These are phyloP conservation scores for Ustilago nuda DNA, from an alignment of 1,284 basidiomycete genomes.

Conservation along the genomic window DNA sequence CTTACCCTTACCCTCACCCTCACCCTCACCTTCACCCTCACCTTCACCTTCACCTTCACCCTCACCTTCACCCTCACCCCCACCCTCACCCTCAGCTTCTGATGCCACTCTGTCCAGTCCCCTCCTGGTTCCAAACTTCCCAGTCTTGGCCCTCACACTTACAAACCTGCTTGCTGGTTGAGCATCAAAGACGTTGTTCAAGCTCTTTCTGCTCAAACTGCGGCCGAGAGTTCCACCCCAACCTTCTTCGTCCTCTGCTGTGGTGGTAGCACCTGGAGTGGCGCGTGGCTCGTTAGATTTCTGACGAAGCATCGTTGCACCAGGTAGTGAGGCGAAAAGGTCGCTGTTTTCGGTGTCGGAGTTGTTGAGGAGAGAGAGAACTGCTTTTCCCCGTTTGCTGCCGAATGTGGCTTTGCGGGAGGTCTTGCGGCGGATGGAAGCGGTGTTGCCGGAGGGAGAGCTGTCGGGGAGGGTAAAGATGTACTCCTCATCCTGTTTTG, in stretches of 20 bases:
- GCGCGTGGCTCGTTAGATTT: not conserved
- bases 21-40: conserved; percentile 22
- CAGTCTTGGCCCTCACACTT: not conserved
- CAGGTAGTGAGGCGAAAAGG: conserved; percentile 31
- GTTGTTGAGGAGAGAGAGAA: conserved; percentile 34
- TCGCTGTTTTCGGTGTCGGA: conserved; percentile 15
- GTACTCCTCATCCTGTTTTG: conserved; percentile 20
- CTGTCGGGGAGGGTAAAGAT: conserved; percentile 25
- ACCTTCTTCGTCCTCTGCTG: conserved; percentile 40
- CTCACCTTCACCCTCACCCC: conserved; percentile 30
- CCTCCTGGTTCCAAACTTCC: conserved; percentile 12
- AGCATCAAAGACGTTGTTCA: conserved; percentile 22
- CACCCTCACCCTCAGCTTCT: conserved; percentile 36
- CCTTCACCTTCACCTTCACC: conserved; percentile 22
- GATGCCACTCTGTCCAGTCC: conserved; percentile 35
- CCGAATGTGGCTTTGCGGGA: conserved; percentile 42
- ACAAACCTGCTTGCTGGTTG: not conserved
- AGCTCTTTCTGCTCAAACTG: conserved; percentile 27
- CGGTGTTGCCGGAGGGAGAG: not conserved
- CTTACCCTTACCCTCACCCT: conserved; percentile 19
- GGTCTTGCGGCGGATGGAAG: conserved; percentile 24
- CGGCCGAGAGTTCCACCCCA: conserved; percentile 53
- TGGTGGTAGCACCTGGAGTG: too few relatives aligned
- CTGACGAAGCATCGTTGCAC: conserved; percentile 32
- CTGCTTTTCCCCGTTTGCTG: conserved; percentile 47